A percentile compares a stretch with the other conserved stretches of the same genome.
Evolutionary conservation across 495 filamentous ascomycete genomes (phyloP).

Genomic region (Parathielavia appendiculata): DNA sequence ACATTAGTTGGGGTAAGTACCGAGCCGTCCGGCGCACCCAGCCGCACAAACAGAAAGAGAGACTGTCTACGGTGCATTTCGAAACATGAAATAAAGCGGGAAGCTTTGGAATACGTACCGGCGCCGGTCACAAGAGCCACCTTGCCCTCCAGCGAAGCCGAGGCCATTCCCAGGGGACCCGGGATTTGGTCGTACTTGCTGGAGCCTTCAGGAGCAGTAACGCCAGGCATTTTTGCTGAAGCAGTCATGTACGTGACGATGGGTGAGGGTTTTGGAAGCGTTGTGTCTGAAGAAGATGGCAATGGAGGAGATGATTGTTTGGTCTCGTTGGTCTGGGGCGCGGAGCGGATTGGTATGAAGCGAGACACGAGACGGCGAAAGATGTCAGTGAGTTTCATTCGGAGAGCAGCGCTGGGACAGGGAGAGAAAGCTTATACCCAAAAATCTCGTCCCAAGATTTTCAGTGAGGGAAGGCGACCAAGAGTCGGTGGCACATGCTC

Average conservation of each 20-base stretch:
- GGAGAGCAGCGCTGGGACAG: neutral
- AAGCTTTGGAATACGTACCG: conserved; percentile 31
- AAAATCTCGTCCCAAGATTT: neutral
- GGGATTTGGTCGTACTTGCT: conserved; percentile 44
- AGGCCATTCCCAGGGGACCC: conserved; percentile 45
- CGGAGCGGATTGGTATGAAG: conserved; percentile 18
- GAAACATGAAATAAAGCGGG: neutral
- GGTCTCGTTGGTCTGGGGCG: conserved; percentile 22
- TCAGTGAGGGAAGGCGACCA: neutral
- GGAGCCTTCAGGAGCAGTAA: conserved; percentile 19
- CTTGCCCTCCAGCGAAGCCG: conserved; percentile 48
- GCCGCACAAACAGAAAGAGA: neutral
- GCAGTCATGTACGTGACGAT: neutral
- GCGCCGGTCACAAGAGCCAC: conserved; percentile 47
- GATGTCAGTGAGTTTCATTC: conserved; percentile 25
- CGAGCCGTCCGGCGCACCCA: conserved; percentile 15
- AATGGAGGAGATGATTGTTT: conserved; percentile 4
- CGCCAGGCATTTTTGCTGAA: conserved; percentile 37
- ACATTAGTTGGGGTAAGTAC: conserved; percentile 34
- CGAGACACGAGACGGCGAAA: conserved; percentile 30
- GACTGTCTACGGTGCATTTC: neutral
- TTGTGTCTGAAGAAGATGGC: conserved; percentile 18
- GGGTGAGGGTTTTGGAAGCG: conserved; percentile 8
- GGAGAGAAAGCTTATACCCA: neutral
- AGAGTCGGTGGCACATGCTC: neutral